These are phyloP conservation scores for Grosmannia clavigera DNA, from an alignment of 2,329 filamentous ascomycete genomes.

Conservation along the genomic window DNA sequence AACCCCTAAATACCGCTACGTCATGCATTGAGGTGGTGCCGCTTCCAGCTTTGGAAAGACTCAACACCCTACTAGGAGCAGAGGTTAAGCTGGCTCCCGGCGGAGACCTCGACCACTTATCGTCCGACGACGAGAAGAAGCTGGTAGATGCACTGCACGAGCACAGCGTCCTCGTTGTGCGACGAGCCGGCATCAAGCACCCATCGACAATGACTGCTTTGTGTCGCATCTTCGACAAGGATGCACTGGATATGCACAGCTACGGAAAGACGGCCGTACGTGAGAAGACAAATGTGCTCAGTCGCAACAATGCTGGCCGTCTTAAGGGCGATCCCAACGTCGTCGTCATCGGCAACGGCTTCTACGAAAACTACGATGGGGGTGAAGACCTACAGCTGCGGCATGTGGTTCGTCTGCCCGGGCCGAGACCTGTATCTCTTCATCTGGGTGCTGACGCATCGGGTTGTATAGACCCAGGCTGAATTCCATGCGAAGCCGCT, in stretches of 20 bases:
- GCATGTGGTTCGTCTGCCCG: no score
- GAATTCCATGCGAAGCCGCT: slow-evolving; percentile 2
- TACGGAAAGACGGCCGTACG: not conserved
- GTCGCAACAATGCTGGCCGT: not conserved
- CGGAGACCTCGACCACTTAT: not conserved
- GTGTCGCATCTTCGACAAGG: slow-evolving; percentile 2
- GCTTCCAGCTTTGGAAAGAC: not conserved
- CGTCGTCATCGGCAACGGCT: slow-evolving; percentile 2
- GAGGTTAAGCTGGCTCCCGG: not conserved
- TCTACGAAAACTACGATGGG: not conserved
- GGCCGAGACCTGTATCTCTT: no score
- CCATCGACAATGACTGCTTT: not conserved
- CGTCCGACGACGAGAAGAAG: not conserved
- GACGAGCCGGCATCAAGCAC: not conserved
- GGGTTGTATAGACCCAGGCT: not conserved
- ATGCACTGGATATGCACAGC: not conserved
- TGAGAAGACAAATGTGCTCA: not conserved
- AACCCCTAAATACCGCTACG: not conserved
- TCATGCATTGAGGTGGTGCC: not conserved
- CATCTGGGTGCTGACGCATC: no score
- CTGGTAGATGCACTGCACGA: not conserved
- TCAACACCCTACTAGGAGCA: not conserved
- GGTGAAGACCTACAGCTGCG: not conserved
- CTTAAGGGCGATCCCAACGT: not conserved
- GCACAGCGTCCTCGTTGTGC: slow-evolving; percentile 3